Evolutionary conservation across 768 basidiomycete genomes (phyloP).

Genomic region (Inosperma sp.): DNA sequence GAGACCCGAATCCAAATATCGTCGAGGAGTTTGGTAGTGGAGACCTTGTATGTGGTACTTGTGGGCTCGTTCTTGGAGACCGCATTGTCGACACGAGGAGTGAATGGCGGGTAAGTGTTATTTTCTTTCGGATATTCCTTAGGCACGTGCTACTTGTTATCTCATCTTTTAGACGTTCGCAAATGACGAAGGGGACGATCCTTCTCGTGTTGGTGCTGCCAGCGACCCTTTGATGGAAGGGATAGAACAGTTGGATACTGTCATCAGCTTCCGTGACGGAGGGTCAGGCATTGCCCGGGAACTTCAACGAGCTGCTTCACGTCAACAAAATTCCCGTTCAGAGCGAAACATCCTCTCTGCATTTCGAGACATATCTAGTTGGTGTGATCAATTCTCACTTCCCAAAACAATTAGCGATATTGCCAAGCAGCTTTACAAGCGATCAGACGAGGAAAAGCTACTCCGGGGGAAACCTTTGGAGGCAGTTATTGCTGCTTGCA

Average conservation of each 20-base stretch:
- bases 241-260: slow-evolving; percentile 89
- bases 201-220: slow-evolving; percentile 98
- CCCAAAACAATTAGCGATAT: slow-evolving; percentile 93
- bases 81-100: slow-evolving; percentile 95
- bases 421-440: slow-evolving; percentile 95
- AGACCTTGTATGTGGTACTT: slow-evolving; percentile 92
- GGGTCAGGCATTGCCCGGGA: slow-evolving; percentile 89
- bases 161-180: slow-evolving; percentile 79
- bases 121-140: slow-evolving; percentile 9
- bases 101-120: slow-evolving; percentile 93
- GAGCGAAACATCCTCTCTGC: slow-evolving; percentile 85
- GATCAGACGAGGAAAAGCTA: slow-evolving; percentile 92
- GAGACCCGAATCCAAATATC: slow-evolving; percentile 89
- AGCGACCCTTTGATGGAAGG: slow-evolving; percentile 91
- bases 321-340: slow-evolving; percentile 70
- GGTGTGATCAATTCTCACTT: slow-evolving; percentile 94
- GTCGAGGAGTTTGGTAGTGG: slow-evolving; percentile 97
- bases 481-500: slow-evolving; percentile 94
- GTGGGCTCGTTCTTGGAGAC: slow-evolving; percentile 93
- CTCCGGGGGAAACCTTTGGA: slow-evolving; percentile 87
- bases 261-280: slow-evolving; percentile 94
- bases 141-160: slow-evolving; percentile 17
- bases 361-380: slow-evolving; percentile 86
- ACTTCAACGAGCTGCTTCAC: slow-evolving; percentile 87
- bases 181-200: slow-evolving; percentile 98